These are phyloP conservation scores for Sporisorium reilianum DNA, from an alignment of 1,284 basidiomycete genomes.

Conservation along the genomic window DNA sequence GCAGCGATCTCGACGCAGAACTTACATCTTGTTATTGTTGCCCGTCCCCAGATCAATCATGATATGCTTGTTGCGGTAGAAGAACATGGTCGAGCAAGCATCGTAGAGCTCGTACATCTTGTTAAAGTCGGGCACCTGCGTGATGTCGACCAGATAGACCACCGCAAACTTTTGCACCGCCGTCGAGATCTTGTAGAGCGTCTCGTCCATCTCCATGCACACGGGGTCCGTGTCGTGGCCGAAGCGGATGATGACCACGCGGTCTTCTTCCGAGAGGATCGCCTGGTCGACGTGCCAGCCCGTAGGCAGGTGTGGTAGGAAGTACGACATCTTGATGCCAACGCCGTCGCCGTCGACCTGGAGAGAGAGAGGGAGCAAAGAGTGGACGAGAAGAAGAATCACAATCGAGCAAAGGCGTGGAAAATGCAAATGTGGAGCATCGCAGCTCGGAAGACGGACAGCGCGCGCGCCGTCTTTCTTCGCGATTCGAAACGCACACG, in stretches of 20 bases:
- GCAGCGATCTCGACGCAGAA: background rate
- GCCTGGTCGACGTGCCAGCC: slow-evolving; percentile 75
- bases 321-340: slow-evolving; percentile 71
- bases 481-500: slow-evolving; percentile 7
- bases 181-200: slow-evolving; percentile 89
- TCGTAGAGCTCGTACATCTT: slow-evolving; percentile 75
- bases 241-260: slow-evolving; percentile 93
- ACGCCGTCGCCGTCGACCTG: background rate
- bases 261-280: slow-evolving; percentile 96
- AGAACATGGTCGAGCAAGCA: slow-evolving; percentile 61
- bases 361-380: background rate
- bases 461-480: background rate
- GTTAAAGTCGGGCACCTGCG: slow-evolving; percentile 98
- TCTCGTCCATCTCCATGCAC: slow-evolving; percentile 99
- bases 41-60: slow-evolving; percentile 99
- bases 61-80: slow-evolving; percentile 90
- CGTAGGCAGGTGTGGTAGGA: slow-evolving; percentile 89
- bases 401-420: slow-evolving; percentile 6
- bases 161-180: slow-evolving; percentile 99
- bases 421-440: slow-evolving; percentile 24
- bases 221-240: slow-evolving; percentile 89
- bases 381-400: background rate
- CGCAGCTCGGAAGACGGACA: slow-evolving; percentile 24
- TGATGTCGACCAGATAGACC: slow-evolving; percentile 95
- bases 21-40: slow-evolving; percentile 95